phyloP scores from a whole-genome alignment of 129 eudicot genomes.

The Solidago caesia region DNA sequence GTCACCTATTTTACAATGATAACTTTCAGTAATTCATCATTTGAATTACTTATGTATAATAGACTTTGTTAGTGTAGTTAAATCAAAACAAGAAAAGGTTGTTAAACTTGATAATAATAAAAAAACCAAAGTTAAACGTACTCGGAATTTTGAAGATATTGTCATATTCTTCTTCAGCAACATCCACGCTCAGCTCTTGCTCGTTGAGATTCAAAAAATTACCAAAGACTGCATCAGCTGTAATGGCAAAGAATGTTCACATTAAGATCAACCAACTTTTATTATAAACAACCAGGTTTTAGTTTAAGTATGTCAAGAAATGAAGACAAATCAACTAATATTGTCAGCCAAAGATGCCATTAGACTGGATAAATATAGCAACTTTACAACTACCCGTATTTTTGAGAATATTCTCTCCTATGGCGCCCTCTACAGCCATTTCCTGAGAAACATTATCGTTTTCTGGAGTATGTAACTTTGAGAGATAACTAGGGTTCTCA shows the following conservation, averaged over 20 bases:
- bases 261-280: not conserved
- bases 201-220: not conserved
- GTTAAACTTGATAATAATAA: no score
- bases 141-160: no score
- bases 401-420: not conserved
- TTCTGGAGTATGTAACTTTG: not conserved
- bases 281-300: no score
- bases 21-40: no score
- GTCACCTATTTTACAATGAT: no score
- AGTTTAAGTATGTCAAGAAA: no score
- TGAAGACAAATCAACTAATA: no score
- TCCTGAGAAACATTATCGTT: not conserved
- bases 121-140: no score
- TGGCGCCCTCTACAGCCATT: not conserved
- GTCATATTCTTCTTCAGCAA: conserved; percentile 11
- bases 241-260: not conserved
- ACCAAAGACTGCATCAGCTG: conserved; percentile 9
- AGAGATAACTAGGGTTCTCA: not conserved
- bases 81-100: no score
- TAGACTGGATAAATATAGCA: not conserved
- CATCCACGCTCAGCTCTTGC: not conserved
- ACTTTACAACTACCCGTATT: not conserved
- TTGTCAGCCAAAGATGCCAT: no score
- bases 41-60: no score
- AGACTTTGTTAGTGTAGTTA: no score